phyloP scores from a whole-genome alignment of 106 monocot genomes.

The Alisma plantagoaquatica region DNA sequence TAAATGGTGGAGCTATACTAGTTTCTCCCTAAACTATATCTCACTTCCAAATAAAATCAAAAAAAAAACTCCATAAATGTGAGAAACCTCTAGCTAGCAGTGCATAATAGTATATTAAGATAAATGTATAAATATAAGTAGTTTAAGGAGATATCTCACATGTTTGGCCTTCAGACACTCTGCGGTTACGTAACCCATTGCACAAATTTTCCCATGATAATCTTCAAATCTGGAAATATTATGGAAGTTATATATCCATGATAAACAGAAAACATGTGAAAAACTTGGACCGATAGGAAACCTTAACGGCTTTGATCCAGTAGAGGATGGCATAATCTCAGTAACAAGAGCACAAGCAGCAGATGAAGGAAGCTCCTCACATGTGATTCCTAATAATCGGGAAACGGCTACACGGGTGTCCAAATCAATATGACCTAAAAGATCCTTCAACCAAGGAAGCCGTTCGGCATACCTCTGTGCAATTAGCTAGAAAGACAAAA shows the following conservation, averaged over 20 bases:
- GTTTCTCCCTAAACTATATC: too few species aligned
- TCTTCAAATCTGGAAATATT: constrained; percentile 62
- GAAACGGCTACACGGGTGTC: constrained; percentile 85
- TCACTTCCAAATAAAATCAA: too few species aligned
- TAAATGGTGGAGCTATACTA: too few species aligned
- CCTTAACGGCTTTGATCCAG: constrained; percentile 41
- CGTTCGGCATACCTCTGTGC: constrained; percentile 53
- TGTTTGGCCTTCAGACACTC: constrained; percentile 69
- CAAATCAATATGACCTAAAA: constrained; percentile 69
- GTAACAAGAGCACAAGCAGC: constrained; percentile 38
- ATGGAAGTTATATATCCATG: background rate
- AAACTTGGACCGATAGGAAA: too few species aligned
- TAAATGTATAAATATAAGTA: background rate
- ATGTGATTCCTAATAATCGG: constrained; percentile 64
- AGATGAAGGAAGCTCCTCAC: constrained; percentile 40
- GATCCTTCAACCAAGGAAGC: constrained; percentile 55
- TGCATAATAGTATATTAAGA: too few species aligned
- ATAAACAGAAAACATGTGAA: background rate
- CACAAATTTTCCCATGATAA: constrained; percentile 75
- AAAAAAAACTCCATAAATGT: too few species aligned
- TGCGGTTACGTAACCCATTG: constrained; percentile 77
- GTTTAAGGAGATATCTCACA: constrained; percentile 5
- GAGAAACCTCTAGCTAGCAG: too few species aligned
- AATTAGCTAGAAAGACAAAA: constrained; percentile 45
- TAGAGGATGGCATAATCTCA: constrained; percentile 35